These are phyloP conservation scores for Coemansia sp. DNA, from an alignment of 192 early-diverging fungal species.

Conservation along the genomic window DNA sequence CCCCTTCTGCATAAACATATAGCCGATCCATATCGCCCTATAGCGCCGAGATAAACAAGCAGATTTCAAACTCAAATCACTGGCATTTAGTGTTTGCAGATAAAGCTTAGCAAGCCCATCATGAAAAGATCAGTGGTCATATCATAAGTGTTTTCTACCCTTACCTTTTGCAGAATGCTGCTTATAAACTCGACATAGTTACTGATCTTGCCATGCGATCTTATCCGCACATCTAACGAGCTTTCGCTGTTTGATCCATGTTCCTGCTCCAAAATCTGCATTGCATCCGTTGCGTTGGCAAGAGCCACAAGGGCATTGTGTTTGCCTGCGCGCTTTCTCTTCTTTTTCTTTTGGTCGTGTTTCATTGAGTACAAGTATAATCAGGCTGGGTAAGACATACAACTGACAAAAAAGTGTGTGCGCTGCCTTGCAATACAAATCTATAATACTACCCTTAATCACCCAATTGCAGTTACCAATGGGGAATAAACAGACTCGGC, in stretches of 20 bases:
- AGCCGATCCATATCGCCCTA: slow-evolving; percentile 3
- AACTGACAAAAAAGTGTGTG: not conserved
- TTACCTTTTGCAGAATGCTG: slow-evolving; percentile 9
- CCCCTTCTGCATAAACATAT: slow-evolving; percentile 35
- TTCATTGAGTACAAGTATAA: not conserved
- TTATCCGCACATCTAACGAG: slow-evolving; percentile 35
- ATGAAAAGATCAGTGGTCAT: too few species aligned
- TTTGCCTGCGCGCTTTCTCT: not conserved
- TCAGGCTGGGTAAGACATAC: not conserved
- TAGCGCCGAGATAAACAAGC: not conserved
- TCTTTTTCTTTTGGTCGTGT: not conserved
- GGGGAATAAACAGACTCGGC: not conserved
- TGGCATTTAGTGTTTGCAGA: not conserved
- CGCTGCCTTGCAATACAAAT: not conserved
- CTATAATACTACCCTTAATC: not conserved
- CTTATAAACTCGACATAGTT: slow-evolving; percentile 26
- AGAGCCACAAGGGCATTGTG: not conserved
- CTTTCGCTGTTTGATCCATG: not conserved
- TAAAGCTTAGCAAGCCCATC: too few species aligned
- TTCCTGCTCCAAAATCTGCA: not conserved
- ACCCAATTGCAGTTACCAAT: not conserved
- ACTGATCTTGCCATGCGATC: slow-evolving; percentile 39
- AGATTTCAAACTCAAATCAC: too few species aligned
- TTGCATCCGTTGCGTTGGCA: not conserved
- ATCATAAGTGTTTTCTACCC: not conserved